Evolutionary conservation across 495 filamentous ascomycete genomes (phyloP).

Genomic region (Lasiosphaeris hirsuta): DNA sequence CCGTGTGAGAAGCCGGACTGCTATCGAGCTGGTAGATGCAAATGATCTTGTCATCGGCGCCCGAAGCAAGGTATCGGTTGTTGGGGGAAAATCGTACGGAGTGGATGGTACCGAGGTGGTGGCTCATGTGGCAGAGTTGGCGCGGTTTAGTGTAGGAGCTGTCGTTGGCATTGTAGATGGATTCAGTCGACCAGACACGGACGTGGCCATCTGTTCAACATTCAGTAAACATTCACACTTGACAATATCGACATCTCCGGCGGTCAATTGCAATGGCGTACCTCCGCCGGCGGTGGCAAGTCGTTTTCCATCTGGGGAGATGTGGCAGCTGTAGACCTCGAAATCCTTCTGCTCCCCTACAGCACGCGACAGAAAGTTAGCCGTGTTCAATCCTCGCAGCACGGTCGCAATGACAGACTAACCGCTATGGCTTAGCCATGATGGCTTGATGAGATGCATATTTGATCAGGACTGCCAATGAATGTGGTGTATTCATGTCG

Average conservation of each 20-base stretch:
- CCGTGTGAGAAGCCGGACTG: conserved; percentile 66
- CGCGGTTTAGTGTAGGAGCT: conserved; percentile 71
- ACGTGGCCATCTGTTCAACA: conserved; percentile 74
- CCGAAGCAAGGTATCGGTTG: conserved; percentile 88
- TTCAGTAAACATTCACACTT: conserved; percentile 10
- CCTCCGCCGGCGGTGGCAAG: conserved; percentile 92
- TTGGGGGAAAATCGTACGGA: conserved; percentile 94
- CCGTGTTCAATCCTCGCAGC: background rate
- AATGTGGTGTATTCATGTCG: conserved; percentile 30
- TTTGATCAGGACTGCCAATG: conserved; percentile 16
- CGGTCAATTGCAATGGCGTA: conserved; percentile 27
- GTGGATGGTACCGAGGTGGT: conserved; percentile 96
- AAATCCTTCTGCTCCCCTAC: conserved; percentile 92
- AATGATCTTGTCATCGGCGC: conserved; percentile 97
- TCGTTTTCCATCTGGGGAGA: conserved; percentile 87
- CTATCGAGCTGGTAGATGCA: conserved; percentile 91
- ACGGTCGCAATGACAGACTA: conserved; percentile 24
- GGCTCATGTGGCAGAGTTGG: conserved; percentile 95
- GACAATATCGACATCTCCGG: too few species aligned
- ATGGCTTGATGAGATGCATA: conserved; percentile 89
- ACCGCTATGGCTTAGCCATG: conserved; percentile 92
- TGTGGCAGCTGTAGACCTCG: conserved; percentile 95
- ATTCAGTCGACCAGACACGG: conserved; percentile 94
- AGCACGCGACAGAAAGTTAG: conserved; percentile 17
- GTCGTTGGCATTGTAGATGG: conserved; percentile 76